Conservation (phyloP, 2,329 filamentous ascomycete genomes). For the Botryotinia calthae region DNA sequence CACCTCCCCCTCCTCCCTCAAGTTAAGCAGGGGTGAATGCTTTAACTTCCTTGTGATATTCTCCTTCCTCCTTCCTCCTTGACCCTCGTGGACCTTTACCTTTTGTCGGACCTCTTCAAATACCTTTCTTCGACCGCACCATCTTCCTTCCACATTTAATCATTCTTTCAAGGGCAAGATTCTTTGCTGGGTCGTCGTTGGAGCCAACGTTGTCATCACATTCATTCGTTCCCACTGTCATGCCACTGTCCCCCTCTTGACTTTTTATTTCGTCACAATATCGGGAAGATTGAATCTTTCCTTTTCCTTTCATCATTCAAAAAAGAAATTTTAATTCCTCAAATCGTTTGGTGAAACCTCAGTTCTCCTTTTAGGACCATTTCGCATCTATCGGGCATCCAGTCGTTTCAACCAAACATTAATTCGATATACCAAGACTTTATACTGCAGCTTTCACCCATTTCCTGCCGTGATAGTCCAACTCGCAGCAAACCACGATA, state of each 20-base stretch:
- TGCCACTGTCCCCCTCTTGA: background rate
- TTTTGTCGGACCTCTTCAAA: background rate
- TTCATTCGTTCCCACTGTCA: background rate
- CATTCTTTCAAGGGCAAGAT: background rate
- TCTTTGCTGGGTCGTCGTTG: background rate
- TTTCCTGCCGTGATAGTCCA: conserved; percentile 12
- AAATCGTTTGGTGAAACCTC: conserved; percentile 11
- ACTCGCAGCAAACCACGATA: conserved; percentile 19
- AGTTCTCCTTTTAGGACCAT: background rate
- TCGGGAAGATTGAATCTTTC: background rate
- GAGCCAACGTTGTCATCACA: background rate
- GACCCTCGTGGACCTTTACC: background rate
- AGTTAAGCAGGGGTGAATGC: background rate
- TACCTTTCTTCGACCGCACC: background rate
- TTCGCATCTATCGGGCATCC: conserved; percentile 6
- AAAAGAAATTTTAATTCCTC: background rate
- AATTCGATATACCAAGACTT: conserved; percentile 14
- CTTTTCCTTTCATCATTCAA: background rate
- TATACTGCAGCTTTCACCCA: conserved; percentile 13
- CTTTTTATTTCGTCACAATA: background rate
- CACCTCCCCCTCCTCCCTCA: background rate
- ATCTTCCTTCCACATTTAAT: background rate
- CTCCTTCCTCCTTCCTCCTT: background rate
- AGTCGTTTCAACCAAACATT: conserved; percentile 12
- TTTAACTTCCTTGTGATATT: background rate